A percentile compares a stretch with the other conserved stretches of the same genome.
These are phyloP conservation scores for Leccinum variicolor DNA, from an alignment of 768 basidiomycete species.

Conservation along the genomic window DNA sequence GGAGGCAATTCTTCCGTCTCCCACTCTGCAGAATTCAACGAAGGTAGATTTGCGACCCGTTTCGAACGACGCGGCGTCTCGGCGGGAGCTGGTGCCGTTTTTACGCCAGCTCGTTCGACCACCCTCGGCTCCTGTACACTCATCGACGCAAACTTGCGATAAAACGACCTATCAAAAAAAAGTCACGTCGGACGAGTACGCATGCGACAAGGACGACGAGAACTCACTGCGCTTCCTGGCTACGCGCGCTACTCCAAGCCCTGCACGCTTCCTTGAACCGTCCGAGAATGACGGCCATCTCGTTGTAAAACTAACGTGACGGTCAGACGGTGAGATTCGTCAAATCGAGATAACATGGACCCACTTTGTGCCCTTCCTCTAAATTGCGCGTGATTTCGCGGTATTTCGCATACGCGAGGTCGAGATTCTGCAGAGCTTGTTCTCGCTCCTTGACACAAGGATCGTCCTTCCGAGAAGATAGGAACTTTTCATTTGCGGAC, in stretches of 20 bases:
- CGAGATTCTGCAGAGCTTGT: slow-evolving; percentile 74
- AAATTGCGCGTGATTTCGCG: slow-evolving; percentile 80
- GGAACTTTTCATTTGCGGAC: slow-evolving; percentile 67
- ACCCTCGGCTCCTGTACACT: slow-evolving; percentile 30
- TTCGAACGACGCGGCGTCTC: slow-evolving; percentile 19
- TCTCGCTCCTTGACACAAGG: slow-evolving; percentile 77
- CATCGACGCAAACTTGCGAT: slow-evolving; percentile 21
- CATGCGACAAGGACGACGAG: too few species aligned
- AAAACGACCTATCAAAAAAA: slow-evolving; percentile 14
- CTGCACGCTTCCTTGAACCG: slow-evolving; percentile 76
- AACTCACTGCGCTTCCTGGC: slow-evolving; percentile 72
- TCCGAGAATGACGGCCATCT: slow-evolving; percentile 66
- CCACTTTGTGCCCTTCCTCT: slow-evolving; percentile 83
- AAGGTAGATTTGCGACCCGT: slow-evolving; percentile 40
- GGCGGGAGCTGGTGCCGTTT: not conserved
- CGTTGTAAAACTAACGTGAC: slow-evolving; percentile 79
- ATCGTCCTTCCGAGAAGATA: slow-evolving; percentile 77
- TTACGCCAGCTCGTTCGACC: slow-evolving; percentile 1
- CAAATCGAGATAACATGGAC: not conserved
- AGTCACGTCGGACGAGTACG: not conserved
- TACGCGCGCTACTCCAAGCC: slow-evolving; percentile 68
- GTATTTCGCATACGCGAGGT: slow-evolving; percentile 85
- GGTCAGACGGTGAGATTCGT: not conserved
- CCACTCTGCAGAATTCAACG: slow-evolving; percentile 51
- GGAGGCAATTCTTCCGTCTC: slow-evolving; percentile 47